These are phyloP conservation scores for Rubus idaeus DNA, from an alignment of 306 rosid species.

Conservation along the genomic window DNA sequence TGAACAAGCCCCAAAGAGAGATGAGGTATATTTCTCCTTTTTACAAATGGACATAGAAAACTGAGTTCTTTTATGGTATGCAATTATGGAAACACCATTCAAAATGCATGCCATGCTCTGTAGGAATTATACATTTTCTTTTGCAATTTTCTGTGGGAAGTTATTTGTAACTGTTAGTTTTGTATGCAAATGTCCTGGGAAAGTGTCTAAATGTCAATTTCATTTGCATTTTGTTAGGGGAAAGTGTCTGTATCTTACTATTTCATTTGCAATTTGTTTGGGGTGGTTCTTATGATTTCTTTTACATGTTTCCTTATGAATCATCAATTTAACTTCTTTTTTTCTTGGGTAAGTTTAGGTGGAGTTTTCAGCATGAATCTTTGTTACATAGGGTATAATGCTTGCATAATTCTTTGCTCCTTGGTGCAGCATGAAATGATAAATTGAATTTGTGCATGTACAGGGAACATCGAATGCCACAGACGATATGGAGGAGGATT, in stretches of 20 bases:
- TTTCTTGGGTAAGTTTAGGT: not conserved
- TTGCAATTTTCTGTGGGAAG: not conserved
- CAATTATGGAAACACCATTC: not conserved
- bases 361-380: not conserved
- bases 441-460: slow-evolving; percentile 23
- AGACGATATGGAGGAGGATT: slow-evolving; percentile 74
- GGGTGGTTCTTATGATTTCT: not conserved
- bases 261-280: not conserved
- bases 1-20: slow-evolving; percentile 61
- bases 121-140: not conserved
- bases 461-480: slow-evolving; percentile 65
- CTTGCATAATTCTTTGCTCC: not conserved
- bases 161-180: not conserved
- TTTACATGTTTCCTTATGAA: slow-evolving; percentile 24
- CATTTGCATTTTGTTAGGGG: not conserved
- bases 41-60: not conserved
- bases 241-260: not conserved
- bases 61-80: not conserved
- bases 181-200: not conserved
- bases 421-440: not conserved
- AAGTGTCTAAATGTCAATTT: not conserved
- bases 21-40: slow-evolving; percentile 52
- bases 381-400: not conserved
- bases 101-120: not conserved
- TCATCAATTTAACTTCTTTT: not conserved